Evolutionary conservation across 805 yeast species (phyloP).

Genomic region (Zygosaccharomyces bisporus): DNA sequence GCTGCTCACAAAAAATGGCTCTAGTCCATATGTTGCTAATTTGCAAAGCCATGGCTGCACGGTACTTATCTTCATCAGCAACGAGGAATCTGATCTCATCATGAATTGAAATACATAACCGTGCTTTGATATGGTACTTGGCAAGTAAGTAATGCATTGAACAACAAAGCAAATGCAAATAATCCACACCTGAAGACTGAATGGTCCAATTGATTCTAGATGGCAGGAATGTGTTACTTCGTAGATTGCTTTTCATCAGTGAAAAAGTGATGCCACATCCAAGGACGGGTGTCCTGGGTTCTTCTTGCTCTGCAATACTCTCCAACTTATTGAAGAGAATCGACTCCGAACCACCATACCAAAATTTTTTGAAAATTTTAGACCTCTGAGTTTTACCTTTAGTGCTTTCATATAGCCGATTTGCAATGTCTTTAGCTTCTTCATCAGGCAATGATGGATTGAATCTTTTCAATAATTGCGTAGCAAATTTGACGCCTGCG

Average conservation of each 20-base stretch:
- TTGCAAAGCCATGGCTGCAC: slow-evolving; percentile 79
- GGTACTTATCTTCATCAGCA: slow-evolving; percentile 66
- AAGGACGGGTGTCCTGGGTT: slow-evolving; percentile 84
- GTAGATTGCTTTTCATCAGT: slow-evolving; percentile 59
- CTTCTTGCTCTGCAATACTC: slow-evolving; percentile 72
- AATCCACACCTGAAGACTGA: slow-evolving; percentile 97
- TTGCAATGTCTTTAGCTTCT: slow-evolving; percentile 65
- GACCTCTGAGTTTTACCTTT: slow-evolving; percentile 58
- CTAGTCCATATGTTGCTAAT: slow-evolving; percentile 93
- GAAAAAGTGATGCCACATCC: slow-evolving; percentile 95
- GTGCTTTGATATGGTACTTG: slow-evolving; percentile 62
- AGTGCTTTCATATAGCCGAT: slow-evolving; percentile 68
- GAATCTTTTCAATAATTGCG: slow-evolving; percentile 76
- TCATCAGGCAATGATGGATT: slow-evolving; percentile 64
- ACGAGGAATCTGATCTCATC: slow-evolving; percentile 88
- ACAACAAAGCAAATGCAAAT: slow-evolving; percentile 75
- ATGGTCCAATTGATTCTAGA: slow-evolving; percentile 97
- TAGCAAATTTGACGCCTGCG: slow-evolving; percentile 90
- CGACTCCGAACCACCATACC: slow-evolving; percentile 93
- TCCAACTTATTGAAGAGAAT: slow-evolving; percentile 87
- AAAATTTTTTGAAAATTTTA: slow-evolving; percentile 39
- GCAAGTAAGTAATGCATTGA: slow-evolving; percentile 81
- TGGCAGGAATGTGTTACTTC: slow-evolving; percentile 66
- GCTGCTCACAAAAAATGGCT: slow-evolving; percentile 88
- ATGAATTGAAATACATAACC: slow-evolving; percentile 85